These are phyloP conservation scores for Plenodomus lindquistii DNA, from an alignment of 2,329 filamentous ascomycete genomes.

Conservation along the genomic window DNA sequence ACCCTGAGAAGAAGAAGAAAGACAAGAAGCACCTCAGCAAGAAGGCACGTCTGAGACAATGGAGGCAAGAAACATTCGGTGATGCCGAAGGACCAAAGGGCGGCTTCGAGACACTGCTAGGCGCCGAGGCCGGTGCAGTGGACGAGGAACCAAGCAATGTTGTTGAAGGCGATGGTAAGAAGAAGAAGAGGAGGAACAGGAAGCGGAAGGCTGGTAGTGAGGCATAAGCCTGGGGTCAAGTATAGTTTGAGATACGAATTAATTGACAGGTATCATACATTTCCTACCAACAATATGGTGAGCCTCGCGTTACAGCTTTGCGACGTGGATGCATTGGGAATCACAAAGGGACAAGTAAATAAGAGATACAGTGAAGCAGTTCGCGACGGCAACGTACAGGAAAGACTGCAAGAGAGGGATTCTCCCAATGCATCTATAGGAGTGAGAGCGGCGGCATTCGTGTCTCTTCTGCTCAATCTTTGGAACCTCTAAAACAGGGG, in stretches of 20 bases:
- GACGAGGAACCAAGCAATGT: conserved; percentile 9
- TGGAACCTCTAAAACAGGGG: not conserved
- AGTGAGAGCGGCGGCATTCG: no score
- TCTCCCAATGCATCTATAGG: no score
- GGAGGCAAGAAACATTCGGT: conserved; percentile 73
- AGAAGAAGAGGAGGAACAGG: conserved; percentile 31
- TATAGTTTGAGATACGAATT: not conserved
- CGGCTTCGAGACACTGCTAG: conserved; percentile 41
- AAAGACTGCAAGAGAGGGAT: no score
- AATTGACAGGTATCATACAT: not conserved
- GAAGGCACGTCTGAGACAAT: conserved; percentile 87
- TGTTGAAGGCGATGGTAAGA: conserved; percentile 24
- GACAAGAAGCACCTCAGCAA: conserved; percentile 90
- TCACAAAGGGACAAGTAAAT: no score
- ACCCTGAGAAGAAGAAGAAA: conserved; percentile 83
- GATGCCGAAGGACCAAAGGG: conserved; percentile 57
- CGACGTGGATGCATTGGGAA: not conserved
- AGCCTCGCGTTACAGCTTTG: not conserved
- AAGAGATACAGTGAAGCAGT: no score
- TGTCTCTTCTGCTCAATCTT: no score
- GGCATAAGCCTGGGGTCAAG: conserved; percentile 1
- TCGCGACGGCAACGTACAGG: no score
- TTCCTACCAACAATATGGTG: not conserved
- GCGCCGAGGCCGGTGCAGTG: conserved; percentile 9
- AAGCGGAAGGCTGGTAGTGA: conserved; percentile 24